phyloP scores from a whole-genome alignment of 371 early-diverging fungal species.

The Haplosporangium sp. region DNA sequence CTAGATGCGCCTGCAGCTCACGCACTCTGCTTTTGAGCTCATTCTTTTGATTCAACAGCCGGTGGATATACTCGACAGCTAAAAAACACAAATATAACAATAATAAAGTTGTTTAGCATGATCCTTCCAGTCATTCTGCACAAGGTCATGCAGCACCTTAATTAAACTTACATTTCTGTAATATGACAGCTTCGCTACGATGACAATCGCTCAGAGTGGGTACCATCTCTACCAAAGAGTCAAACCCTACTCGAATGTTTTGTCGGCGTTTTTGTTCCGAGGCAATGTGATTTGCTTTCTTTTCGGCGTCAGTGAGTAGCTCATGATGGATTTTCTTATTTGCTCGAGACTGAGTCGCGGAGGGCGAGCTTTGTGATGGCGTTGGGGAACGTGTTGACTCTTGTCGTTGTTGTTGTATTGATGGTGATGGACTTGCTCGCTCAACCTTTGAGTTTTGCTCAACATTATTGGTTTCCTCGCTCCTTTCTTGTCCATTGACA shows the following conservation, averaged over 20 bases:
- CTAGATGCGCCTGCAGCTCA: slow-evolving; percentile 38
- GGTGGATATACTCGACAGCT: slow-evolving; percentile 55
- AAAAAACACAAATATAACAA: background rate
- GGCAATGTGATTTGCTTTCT: slow-evolving; percentile 90
- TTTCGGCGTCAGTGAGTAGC: slow-evolving; percentile 87
- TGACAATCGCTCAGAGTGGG: slow-evolving; percentile 77
- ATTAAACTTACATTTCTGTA: slow-evolving; percentile 66
- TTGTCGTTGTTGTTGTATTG: slow-evolving; percentile 15
- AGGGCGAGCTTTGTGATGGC: slow-evolving; percentile 15
- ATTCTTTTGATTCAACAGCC: slow-evolving; percentile 40
- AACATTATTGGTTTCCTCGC: slow-evolving; percentile 4
- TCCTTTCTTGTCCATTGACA: slow-evolving; percentile 13
- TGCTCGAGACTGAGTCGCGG: background rate
- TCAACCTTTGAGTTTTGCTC: slow-evolving; percentile 6
- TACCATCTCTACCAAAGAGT: slow-evolving; percentile 82
- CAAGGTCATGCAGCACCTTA: background rate
- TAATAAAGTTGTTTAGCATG: background rate
- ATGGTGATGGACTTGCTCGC: slow-evolving; percentile 16
- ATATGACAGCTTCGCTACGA: slow-evolving; percentile 70
- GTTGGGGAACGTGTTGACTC: slow-evolving; percentile 13
- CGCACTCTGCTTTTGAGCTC: slow-evolving; percentile 49
- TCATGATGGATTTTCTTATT: slow-evolving; percentile 63
- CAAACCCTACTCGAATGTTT: slow-evolving; percentile 88
- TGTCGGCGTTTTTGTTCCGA: slow-evolving; percentile 91
- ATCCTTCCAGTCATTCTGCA: slow-evolving; percentile 4